A percentile compares a stretch with the other conserved stretches of the same genome.
Conservation (phyloP, 2,329 filamentous ascomycete species). For the Xylariaceae sp. region DNA sequence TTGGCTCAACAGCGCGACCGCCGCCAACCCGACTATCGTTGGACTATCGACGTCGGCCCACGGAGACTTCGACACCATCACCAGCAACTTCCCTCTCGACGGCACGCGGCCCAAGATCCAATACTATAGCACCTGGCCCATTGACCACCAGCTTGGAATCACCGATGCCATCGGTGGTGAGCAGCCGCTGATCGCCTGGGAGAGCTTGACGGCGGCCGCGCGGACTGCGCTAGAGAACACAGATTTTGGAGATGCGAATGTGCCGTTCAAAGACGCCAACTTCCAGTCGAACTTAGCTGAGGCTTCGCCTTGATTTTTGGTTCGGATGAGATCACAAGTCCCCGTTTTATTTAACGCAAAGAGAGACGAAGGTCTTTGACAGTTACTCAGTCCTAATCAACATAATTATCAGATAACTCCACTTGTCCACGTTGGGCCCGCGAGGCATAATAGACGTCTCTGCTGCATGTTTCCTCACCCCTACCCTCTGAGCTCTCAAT, state of each 20-base stretch:
- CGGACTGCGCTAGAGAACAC: slow-evolving; percentile 44
- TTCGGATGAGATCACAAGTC: too few species aligned
- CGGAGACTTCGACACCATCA: slow-evolving; percentile 40
- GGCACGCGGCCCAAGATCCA: slow-evolving; percentile 41
- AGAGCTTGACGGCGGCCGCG: slow-evolving; percentile 44
- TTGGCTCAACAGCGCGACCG: slow-evolving; percentile 40
- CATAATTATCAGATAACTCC: too few species aligned
- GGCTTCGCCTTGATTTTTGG: slow-evolving; percentile 26
- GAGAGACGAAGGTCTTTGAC: too few species aligned
- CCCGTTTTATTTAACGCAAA: too few species aligned
- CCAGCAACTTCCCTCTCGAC: slow-evolving; percentile 34
- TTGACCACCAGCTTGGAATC: slow-evolving; percentile 47
- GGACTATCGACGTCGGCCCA: slow-evolving; percentile 44
- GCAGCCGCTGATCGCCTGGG: slow-evolving; percentile 51
- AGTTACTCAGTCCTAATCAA: too few species aligned
- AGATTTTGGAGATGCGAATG: slow-evolving; percentile 49
- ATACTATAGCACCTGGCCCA: slow-evolving; percentile 42
- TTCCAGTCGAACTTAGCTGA: slow-evolving; percentile 33
- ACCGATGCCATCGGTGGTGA: slow-evolving; percentile 45
- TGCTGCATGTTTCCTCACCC: too few species aligned
- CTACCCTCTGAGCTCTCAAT: too few species aligned
- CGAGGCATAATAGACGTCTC: too few species aligned
- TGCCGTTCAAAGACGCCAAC: slow-evolving; percentile 46
- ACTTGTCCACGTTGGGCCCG: too few species aligned
- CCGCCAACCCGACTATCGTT: slow-evolving; percentile 38